These are phyloP conservation scores for Hygrophila difformis DNA, from an alignment of 257 asterid genomes.

Conservation along the genomic window DNA sequence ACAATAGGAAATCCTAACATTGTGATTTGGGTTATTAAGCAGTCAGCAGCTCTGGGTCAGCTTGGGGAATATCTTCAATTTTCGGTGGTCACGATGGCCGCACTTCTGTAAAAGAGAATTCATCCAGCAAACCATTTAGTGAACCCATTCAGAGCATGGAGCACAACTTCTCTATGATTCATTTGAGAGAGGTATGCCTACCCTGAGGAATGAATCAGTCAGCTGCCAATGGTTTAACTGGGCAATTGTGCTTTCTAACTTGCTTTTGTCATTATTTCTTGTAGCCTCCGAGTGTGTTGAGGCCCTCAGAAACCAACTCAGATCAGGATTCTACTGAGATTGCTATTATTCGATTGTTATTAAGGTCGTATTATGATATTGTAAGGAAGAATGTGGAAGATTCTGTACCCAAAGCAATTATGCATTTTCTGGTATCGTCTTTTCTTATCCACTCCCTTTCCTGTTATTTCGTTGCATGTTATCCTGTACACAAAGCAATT, in stretches of 20 bases:
- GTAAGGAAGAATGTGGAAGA: constrained; percentile 63
- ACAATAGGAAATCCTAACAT: constrained; percentile 8
- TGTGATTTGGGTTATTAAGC: constrained; percentile 13
- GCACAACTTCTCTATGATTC: constrained; percentile 64
- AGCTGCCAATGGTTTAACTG: not conserved
- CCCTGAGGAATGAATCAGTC: constrained; percentile 1
- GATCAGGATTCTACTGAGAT: constrained; percentile 53
- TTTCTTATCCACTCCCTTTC: not conserved
- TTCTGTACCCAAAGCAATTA: constrained; percentile 64
- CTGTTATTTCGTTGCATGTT: no score
- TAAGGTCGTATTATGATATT: constrained; percentile 60
- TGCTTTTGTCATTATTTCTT: constrained; percentile 10
- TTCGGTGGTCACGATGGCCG: constrained; percentile 67
- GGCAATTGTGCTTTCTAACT: constrained; percentile 11
- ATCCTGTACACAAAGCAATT: no score
- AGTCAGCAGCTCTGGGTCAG: constrained; percentile 53
- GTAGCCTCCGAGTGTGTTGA: constrained; percentile 45
- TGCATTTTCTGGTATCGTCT: constrained; percentile 59
- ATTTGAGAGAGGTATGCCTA: constrained; percentile 88
- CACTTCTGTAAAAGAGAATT: constrained; percentile 44
- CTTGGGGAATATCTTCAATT: constrained; percentile 93
- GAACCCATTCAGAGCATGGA: constrained; percentile 63
- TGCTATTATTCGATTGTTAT: constrained; percentile 38
- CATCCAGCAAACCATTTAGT: constrained; percentile 39
- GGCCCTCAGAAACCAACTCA: constrained; percentile 44